phyloP scores from a whole-genome alignment of 345 rosid genomes.

The Isatis tinctoria region DNA sequence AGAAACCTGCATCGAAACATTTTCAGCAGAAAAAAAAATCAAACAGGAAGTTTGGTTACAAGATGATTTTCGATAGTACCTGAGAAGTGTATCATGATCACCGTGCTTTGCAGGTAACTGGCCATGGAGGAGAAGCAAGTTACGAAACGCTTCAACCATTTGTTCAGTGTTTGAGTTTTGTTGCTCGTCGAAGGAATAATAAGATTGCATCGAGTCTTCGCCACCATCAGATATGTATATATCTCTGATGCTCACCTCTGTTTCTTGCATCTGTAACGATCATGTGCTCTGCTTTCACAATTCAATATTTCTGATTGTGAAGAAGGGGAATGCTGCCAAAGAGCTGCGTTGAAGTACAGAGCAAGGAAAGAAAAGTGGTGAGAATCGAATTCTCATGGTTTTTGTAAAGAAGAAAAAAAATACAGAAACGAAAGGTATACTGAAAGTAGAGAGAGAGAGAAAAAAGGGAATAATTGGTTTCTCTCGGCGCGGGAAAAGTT shows the following conservation, averaged over 20 bases:
- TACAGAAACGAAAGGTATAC: neutral
- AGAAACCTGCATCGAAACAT: conserved; percentile 15
- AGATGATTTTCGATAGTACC: neutral
- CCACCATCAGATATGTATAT: neutral
- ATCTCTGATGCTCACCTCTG: conserved; percentile 12
- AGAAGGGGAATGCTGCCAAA: neutral
- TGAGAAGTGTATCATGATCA: conserved; percentile 3
- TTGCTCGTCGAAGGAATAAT: neutral
- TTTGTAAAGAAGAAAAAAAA: neutral
- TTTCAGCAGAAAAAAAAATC: neutral
- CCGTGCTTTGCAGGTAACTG: conserved; percentile 6
- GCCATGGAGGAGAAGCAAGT: conserved; percentile 26
- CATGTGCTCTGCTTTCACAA: neutral
- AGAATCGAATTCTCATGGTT: conserved; percentile 9
- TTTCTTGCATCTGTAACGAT: conserved; percentile 12
- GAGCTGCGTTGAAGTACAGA: neutral
- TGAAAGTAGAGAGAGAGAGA: neutral
- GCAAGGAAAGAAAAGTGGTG: neutral
- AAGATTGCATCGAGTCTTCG: neutral
- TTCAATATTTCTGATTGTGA: neutral
- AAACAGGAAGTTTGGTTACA: neutral
- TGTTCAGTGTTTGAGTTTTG: neutral
- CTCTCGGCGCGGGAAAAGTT: conserved; percentile 29
- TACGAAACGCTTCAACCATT: conserved; percentile 25
- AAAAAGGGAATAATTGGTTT: conserved; percentile 8